Conservation (phyloP, 371 early-diverging fungal genomes). For the Circinella minor region DNA sequence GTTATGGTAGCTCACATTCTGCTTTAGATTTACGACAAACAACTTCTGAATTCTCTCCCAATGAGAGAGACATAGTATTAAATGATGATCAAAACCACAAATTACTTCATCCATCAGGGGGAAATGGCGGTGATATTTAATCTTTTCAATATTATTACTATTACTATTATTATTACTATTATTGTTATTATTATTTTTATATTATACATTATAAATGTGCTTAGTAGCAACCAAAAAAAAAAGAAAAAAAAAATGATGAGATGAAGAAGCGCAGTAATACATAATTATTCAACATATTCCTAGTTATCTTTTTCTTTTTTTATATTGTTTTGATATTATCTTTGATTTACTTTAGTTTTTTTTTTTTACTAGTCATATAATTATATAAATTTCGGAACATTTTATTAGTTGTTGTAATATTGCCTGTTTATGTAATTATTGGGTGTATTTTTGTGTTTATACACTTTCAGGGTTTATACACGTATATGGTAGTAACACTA, state of each 20-base stretch:
- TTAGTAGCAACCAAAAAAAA: too few relatives aligned
- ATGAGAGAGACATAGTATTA: slow-evolving; percentile 25
- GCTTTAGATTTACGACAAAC: slow-evolving; percentile 39
- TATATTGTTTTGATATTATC: not conserved
- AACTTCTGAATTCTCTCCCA: slow-evolving; percentile 14
- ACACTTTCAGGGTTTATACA: slow-evolving; percentile 5
- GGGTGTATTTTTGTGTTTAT: not conserved
- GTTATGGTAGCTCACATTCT: slow-evolving; percentile 38
- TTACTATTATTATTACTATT: not conserved
- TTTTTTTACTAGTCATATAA: not conserved
- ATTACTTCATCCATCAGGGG: slow-evolving; percentile 23
- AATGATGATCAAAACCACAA: slow-evolving; percentile 42
- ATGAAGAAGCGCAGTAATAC: too few relatives aligned
- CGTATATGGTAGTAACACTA: not conserved
- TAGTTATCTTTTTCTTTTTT: not conserved
- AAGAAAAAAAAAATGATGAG: too few relatives aligned
- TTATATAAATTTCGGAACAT: slow-evolving; percentile 1
- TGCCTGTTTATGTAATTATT: slow-evolving; percentile 1
- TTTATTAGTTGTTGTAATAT: slow-evolving; percentile 5
- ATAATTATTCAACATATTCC: not conserved
- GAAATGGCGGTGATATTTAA: not conserved
- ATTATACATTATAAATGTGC: too few relatives aligned
- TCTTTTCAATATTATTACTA: slow-evolving; percentile 1
- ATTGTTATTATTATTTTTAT: too few relatives aligned
- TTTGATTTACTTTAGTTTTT: not conserved